Conservation (phyloP, 768 basidiomycete species). For the Mycena maculata region DNA sequence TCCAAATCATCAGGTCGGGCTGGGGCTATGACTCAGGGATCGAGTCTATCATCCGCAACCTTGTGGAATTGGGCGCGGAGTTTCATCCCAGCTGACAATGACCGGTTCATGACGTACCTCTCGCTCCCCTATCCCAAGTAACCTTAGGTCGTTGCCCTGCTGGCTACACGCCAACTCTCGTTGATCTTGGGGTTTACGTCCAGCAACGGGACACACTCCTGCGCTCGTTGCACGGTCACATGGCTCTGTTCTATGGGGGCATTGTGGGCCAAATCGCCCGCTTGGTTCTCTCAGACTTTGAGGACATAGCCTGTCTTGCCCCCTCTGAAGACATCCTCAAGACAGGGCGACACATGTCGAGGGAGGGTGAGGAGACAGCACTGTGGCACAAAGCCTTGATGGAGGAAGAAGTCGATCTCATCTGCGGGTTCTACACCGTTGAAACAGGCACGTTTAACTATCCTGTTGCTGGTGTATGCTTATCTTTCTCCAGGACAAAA, state of each 20-base stretch:
- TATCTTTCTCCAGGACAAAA: constrained; percentile 15
- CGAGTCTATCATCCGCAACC: constrained; percentile 9
- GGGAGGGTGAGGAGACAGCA: neutral
- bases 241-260: constrained; percentile 24
- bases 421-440: constrained; percentile 23
- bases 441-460: constrained; percentile 19
- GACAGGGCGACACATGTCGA: neutral
- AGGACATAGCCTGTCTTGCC: too few species aligned
- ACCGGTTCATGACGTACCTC: neutral
- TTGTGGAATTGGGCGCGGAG: constrained; percentile 17
- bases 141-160: constrained; percentile 18
- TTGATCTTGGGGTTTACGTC: constrained; percentile 22
- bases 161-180: constrained; percentile 13
- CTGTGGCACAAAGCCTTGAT: constrained; percentile 18
- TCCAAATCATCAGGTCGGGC: constrained; percentile 19
- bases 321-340: too few species aligned
- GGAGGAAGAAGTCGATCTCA: constrained; percentile 11
- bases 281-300: too few species aligned
- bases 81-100: constrained; percentile 21
- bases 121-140: neutral
- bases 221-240: constrained; percentile 16
- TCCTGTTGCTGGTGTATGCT: constrained; percentile 6
- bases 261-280: constrained; percentile 16
- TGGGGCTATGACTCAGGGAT: neutral
- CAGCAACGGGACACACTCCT: constrained; percentile 13